Base-by-base conservation (phyloP, 1,139 yeast species). In the Wickerhamiella pararugosa region DNA sequence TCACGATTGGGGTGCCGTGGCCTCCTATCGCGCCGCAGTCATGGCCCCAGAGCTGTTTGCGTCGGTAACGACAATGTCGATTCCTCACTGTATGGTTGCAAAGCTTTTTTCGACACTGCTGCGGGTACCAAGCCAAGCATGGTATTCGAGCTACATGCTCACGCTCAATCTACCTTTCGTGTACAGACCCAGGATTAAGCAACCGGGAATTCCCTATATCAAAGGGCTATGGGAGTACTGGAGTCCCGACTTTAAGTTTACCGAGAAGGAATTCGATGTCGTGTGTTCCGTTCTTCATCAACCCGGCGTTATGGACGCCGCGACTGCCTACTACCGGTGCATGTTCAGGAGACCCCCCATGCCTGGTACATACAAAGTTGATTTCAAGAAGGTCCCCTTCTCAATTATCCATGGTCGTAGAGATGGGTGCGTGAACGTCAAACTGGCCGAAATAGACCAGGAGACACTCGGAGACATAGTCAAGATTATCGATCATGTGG, bases 1-100 rank as follows among this genome's bases (percentile, higher is more conserved):
- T 15, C 58, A 54, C 41, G 58, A 54, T 39, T 54, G 58, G 58
- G 58, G 58, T 8, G 57, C 58, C 1, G 27, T 53, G 7, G 47
- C 44, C 5, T 39, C 52, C 2, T 54, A 47, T 45, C 40, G 48
- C 25, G 44, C 47, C 2, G 54, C 51, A 5, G 40, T 38, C 29
- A 21, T 43, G 32, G 41, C 42, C 36, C 57, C 57, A 2, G 51
- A 53, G 9, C 40, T 46, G 27, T 32, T 54, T 33, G 37, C 50
- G 1, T 45, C 52, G 1, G 43, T 49, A 15, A 45, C 45, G 2
- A 41, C 53, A 1, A 41, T 54, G 39, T 55, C 58, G 9, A 53
- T 54, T 28, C 58, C 58, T 5, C 52, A 53, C 36, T 32, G 31
- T 11, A 15, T 25, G 21, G 7, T 41, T 3, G 15, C 21, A 3